phyloP scores from a whole-genome alignment of 2,329 filamentous ascomycete genomes.

The Sclerotiophoma versabilis region DNA sequence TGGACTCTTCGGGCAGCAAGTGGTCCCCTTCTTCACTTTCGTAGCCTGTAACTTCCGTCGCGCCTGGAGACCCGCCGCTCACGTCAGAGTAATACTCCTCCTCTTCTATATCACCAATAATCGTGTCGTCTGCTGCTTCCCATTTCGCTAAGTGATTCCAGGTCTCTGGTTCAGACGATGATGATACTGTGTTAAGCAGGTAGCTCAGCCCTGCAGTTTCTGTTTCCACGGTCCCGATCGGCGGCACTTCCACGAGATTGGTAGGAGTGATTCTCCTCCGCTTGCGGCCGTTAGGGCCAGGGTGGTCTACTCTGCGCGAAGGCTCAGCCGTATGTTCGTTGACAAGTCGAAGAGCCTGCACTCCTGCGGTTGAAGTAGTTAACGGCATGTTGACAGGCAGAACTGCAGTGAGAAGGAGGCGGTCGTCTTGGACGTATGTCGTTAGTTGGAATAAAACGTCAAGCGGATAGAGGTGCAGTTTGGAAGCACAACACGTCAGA shows the following conservation, averaged over 20 bases:
- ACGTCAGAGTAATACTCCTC: constrained; percentile 21
- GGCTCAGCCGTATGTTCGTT: not conserved
- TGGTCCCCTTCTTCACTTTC: not conserved
- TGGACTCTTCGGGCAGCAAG: not conserved
- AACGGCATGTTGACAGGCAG: not conserved
- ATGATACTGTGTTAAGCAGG: not conserved
- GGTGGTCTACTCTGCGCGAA: no score
- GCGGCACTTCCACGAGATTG: not conserved
- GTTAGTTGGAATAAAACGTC: no score
- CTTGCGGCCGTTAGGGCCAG: not conserved
- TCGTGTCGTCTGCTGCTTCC: not conserved
- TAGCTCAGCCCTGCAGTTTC: not conserved
- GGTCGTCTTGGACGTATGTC: no score
- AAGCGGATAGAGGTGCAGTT: not conserved
- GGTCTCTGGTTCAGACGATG: not conserved
- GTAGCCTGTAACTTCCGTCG: not conserved
- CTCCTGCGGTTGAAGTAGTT: not conserved
- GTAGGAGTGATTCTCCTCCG: constrained; percentile 1
- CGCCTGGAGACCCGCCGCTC: not conserved
- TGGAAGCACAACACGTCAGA: not conserved
- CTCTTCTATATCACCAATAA: constrained; percentile 12
- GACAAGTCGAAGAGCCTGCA: not conserved
- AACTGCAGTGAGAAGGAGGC: no score
- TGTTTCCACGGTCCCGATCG: not conserved
- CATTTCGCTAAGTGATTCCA: constrained; percentile 10